Percentiles rank a stretch among this genome's conserved stretches.
Conservation (phyloP, 371 early-diverging fungal species). For the Mucor velutinosus region DNA sequence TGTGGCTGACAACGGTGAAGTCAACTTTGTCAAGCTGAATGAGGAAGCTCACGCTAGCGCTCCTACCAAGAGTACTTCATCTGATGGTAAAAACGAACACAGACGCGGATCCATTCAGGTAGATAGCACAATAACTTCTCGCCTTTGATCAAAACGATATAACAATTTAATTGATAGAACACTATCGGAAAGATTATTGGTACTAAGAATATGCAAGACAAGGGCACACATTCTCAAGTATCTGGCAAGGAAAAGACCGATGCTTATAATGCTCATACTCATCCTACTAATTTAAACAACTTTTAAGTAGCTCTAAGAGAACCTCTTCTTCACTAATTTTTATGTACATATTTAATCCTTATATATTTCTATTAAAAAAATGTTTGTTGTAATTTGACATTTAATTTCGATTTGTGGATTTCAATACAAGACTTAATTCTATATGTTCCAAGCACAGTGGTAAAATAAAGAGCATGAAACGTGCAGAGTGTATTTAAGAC, state of each 20-base stretch:
- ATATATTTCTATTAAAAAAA: neutral
- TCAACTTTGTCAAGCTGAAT: neutral
- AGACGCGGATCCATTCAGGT: constrained; percentile 9
- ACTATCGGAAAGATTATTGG: constrained; percentile 12
- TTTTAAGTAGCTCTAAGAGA: neutral
- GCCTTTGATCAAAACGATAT: neutral
- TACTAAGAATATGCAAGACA: constrained; percentile 5
- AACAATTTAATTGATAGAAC: constrained; percentile 1
- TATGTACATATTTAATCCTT: neutral
- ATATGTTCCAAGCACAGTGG: neutral
- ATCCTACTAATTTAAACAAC: neutral
- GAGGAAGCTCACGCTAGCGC: neutral
- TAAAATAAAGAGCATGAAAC: neutral
- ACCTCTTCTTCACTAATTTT: neutral
- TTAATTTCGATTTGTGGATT: neutral
- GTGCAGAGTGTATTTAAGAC: too few species aligned
- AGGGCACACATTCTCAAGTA: neutral
- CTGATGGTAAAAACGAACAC: neutral
- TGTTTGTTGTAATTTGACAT: neutral
- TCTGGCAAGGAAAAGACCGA: constrained; percentile 10
- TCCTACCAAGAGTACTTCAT: neutral
- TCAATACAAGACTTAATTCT: neutral
- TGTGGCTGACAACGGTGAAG: neutral
- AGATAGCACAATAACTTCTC: neutral
- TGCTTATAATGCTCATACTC: neutral